Evolutionary conservation across 208 protist genomes (phyloP).

Genomic region (Phytomonas francai): DNA sequence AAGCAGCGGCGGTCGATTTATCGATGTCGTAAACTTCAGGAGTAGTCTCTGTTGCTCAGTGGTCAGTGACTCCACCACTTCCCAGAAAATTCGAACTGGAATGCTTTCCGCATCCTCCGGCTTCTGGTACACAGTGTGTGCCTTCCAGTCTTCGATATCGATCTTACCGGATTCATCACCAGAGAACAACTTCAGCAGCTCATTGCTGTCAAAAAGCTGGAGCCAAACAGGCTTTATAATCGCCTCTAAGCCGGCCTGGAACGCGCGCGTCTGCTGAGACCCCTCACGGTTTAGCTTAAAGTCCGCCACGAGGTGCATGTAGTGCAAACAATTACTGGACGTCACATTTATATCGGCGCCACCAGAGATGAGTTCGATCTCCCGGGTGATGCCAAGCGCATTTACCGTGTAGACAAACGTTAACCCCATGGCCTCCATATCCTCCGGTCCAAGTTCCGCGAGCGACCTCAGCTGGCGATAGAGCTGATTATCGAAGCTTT

Average conservation of each 20-base stretch:
- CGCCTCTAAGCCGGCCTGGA: slow-evolving; percentile 63
- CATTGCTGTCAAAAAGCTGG: slow-evolving; percentile 80
- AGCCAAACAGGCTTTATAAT: slow-evolving; percentile 65
- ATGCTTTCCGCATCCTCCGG: slow-evolving; percentile 42
- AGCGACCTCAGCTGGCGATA: slow-evolving; percentile 81
- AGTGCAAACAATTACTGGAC: slow-evolving; percentile 80
- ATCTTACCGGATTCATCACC: slow-evolving; percentile 65
- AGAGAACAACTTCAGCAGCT: slow-evolving; percentile 80
- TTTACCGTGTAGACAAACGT: slow-evolving; percentile 80
- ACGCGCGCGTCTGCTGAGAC: slow-evolving; percentile 71
- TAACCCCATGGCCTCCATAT: slow-evolving; percentile 58
- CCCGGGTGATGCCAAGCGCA: slow-evolving; percentile 47
- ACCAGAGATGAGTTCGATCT: slow-evolving; percentile 73
- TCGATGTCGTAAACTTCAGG: slow-evolving; percentile 86
- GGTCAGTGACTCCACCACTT: slow-evolving; percentile 73
- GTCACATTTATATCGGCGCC: slow-evolving; percentile 83
- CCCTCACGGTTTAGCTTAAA: slow-evolving; percentile 90
- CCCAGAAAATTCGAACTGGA: slow-evolving; percentile 81
- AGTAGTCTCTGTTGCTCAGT: slow-evolving; percentile 63
- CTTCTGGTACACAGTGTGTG: slow-evolving; percentile 75
- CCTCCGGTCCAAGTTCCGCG: slow-evolving; percentile 43
- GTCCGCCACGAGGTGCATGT: slow-evolving; percentile 89
- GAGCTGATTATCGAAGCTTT: slow-evolving; percentile 78
- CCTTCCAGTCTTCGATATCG: slow-evolving; percentile 84
- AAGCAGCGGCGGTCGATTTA: slow-evolving; percentile 82